phyloP scores from a whole-genome alignment of 257 asterid species.

The Fraxinus quadrangulata region DNA sequence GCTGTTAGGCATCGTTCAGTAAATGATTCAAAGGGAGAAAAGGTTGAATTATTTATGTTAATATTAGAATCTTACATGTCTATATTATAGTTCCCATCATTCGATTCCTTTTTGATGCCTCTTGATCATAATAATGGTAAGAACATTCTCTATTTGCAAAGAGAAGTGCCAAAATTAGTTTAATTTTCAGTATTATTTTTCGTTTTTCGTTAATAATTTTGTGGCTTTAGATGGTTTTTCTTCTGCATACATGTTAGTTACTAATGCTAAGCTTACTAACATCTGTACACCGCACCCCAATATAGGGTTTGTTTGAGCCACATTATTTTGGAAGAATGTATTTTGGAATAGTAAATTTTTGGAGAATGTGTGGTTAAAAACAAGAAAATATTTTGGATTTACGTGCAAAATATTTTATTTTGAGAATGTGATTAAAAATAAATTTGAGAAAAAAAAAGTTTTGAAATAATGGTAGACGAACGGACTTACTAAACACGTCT shows the following conservation, averaged over 20 bases:
- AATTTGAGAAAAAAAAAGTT: too few relatives aligned
- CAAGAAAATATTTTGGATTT: too few relatives aligned
- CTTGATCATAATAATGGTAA: neutral
- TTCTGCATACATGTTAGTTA: neutral
- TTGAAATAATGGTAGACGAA: too few relatives aligned
- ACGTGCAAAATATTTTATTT: too few relatives aligned
- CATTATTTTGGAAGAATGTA: too few relatives aligned
- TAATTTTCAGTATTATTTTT: neutral
- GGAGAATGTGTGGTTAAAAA: too few relatives aligned
- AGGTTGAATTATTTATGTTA: neutral
- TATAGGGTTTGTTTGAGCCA: neutral
- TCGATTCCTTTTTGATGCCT: neutral
- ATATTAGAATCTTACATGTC: neutral
- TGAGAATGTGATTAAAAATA: too few relatives aligned
- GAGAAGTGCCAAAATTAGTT: neutral
- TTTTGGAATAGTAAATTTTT: too few relatives aligned
- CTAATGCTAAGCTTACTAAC: neutral
- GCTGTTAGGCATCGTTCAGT: constrained; percentile 7
- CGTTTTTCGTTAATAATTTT: neutral
- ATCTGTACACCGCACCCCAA: neutral
- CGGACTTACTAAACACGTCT: too few relatives aligned
- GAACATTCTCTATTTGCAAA: neutral
- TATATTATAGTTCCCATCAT: neutral
- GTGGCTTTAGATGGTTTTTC: neutral
- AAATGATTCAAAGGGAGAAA: neutral